A percentile compares a stretch with the other conserved stretches of the same genome.
These are phyloP conservation scores for Dioscorea alata DNA, from an alignment of 106 monocot species.

Conservation along the genomic window DNA sequence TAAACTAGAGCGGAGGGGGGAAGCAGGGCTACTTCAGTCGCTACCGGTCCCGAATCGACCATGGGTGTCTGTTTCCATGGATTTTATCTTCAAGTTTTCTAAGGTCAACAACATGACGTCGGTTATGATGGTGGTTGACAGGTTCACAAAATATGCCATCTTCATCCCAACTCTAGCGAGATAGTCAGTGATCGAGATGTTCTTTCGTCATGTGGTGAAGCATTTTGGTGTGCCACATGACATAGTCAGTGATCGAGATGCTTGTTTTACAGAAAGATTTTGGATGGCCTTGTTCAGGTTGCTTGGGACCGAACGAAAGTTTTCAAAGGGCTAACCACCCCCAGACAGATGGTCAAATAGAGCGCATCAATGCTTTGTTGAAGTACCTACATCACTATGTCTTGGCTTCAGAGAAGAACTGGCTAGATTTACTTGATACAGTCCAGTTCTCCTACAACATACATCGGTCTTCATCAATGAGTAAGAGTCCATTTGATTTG, in stretches of 20 bases:
- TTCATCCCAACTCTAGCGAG: not conserved
- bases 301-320: not conserved
- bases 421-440: too few relatives aligned
- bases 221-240: not conserved
- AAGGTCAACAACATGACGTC: too few relatives aligned
- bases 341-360: not conserved
- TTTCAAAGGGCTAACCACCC: not conserved
- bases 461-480: not conserved
- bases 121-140: not conserved
- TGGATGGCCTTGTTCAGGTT: not conserved
- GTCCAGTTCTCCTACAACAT: too few relatives aligned
- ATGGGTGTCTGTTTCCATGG: not conserved
- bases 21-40: not conserved
- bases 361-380: not conserved
- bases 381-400: not conserved
- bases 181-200: not conserved
- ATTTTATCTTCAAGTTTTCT: not conserved
- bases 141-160: constrained; percentile 3
- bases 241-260: constrained; percentile 3
- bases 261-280: not conserved
- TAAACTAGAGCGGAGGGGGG: not conserved
- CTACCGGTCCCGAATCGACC: not conserved
- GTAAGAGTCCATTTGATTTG: not conserved
- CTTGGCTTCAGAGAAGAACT: not conserved
- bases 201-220: not conserved